These are phyloP conservation scores for Apiospora pterosperma DNA, from an alignment of 2,329 filamentous ascomycete species.

Conservation along the genomic window DNA sequence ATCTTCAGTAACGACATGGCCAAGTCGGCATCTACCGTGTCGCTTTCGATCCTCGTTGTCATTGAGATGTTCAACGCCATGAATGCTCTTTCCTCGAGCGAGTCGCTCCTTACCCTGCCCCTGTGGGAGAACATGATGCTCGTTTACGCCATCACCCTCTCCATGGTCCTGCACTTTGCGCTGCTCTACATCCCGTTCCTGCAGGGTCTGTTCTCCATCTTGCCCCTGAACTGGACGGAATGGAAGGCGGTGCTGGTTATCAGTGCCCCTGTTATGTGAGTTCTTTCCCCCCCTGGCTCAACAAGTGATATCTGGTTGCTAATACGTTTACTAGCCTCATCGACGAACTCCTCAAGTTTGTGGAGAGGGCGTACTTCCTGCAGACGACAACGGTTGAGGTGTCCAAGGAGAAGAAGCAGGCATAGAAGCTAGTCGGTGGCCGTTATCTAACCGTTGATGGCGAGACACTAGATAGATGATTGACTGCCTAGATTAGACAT, in stretches of 20 bases:
- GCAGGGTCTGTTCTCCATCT: constrained; percentile 84
- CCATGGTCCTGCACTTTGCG: constrained; percentile 92
- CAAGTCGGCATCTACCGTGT: constrained; percentile 89
- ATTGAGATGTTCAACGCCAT: constrained; percentile 99
- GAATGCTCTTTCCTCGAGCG: constrained; percentile 94
- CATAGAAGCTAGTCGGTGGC: constrained; percentile 11
- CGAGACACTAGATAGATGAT: constrained; percentile 23
- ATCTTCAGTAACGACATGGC: constrained; percentile 88
- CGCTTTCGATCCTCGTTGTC: constrained; percentile 86
- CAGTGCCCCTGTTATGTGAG: constrained; percentile 90
- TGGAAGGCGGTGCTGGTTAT: constrained; percentile 90
- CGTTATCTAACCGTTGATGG: constrained; percentile 15
- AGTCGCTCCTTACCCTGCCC: constrained; percentile 87
- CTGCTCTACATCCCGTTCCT: constrained; percentile 90
- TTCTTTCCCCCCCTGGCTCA: constrained; percentile 16
- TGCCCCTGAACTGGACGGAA: constrained; percentile 80
- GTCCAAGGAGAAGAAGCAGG: constrained; percentile 50
- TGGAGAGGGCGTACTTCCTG: constrained; percentile 67
- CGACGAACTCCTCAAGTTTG: constrained; percentile 77
- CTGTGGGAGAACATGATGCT: constrained; percentile 99
- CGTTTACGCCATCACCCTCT: constrained; percentile 87
- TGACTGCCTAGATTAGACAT: constrained; percentile 1
- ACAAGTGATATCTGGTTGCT: background rate
- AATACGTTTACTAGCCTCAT: constrained; percentile 54
- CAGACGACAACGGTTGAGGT: constrained; percentile 41